phyloP scores from a whole-genome alignment of 2,329 filamentous ascomycete genomes.

The Botrytis paeoniae region DNA sequence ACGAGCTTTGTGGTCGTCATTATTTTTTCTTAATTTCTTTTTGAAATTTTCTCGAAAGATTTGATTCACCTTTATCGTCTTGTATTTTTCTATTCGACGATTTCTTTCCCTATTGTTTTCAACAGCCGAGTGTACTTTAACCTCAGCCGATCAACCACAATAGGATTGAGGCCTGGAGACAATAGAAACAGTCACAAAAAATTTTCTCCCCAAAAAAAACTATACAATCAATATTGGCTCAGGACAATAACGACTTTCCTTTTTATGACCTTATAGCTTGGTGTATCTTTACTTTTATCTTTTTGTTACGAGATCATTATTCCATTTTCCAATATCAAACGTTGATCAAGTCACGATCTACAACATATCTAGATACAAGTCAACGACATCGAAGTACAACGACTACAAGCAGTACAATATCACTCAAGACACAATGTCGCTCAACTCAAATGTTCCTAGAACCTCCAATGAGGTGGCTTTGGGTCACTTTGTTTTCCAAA shows the following conservation, averaged over 20 bases:
- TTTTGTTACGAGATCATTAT: slow-evolving; percentile 2
- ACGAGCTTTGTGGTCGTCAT: slow-evolving; percentile 13
- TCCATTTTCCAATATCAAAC: not conserved
- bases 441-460: slow-evolving; percentile 22
- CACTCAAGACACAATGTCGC: slow-evolving; percentile 1
- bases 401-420: not conserved
- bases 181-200: slow-evolving; percentile 19
- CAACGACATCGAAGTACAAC: slow-evolving; percentile 2
- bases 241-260: slow-evolving; percentile 17
- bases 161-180: slow-evolving; percentile 12
- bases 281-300: slow-evolving; percentile 19
- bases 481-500: slow-evolving; percentile 75
- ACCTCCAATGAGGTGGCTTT: slow-evolving; percentile 65
- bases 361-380: slow-evolving; percentile 10
- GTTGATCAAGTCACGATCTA: slow-evolving; percentile 13
- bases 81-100: slow-evolving; percentile 2
- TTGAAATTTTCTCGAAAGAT: slow-evolving; percentile 11
- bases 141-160: slow-evolving; percentile 16
- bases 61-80: slow-evolving; percentile 16
- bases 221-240: not conserved
- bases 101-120: slow-evolving; percentile 10
- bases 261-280: slow-evolving; percentile 15
- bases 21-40: slow-evolving; percentile 7
- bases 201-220: not conserved
- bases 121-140: slow-evolving; percentile 8